These are phyloP conservation scores for Fusarium brevicatenulatum DNA, from an alignment of 2,329 filamentous ascomycete genomes.

Conservation along the genomic window DNA sequence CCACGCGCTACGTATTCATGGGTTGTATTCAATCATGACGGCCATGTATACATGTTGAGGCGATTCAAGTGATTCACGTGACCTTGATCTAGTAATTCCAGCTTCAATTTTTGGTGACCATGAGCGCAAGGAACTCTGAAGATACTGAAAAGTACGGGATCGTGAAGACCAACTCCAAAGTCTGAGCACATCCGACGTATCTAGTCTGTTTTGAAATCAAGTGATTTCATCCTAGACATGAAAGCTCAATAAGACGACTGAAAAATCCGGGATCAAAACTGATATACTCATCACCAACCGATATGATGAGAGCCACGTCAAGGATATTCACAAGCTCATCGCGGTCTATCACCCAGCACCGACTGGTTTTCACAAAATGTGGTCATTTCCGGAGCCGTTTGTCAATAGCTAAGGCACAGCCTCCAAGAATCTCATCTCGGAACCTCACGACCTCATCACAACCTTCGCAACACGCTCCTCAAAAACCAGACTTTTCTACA, in stretches of 20 bases:
- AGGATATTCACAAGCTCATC: constrained; percentile 5
- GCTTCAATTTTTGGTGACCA: constrained; percentile 1
- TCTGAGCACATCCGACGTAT: accelerated
- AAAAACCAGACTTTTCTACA: constrained; percentile 54
- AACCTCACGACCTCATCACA: background rate
- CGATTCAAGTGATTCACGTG: constrained; percentile 32
- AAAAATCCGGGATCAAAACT: background rate
- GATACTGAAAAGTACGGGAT: background rate
- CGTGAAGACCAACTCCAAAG: background rate
- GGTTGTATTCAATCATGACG: background rate
- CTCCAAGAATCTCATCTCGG: background rate
- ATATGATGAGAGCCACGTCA: constrained; percentile 5
- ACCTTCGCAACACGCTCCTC: constrained; percentile 7
- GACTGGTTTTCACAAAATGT: background rate
- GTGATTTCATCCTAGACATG: background rate
- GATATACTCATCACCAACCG: background rate
- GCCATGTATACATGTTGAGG: background rate
- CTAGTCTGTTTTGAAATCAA: background rate
- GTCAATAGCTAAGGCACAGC: background rate
- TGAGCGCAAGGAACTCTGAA: background rate
- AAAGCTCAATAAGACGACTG: background rate
- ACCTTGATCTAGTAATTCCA: constrained; percentile 12
- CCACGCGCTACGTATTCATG: background rate
- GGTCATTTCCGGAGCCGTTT: background rate
- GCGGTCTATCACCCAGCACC: background rate